Evolutionary conservation across 2,329 filamentous ascomycete genomes (phyloP).

Genomic region (Colletotrichum eremochloae): DNA sequence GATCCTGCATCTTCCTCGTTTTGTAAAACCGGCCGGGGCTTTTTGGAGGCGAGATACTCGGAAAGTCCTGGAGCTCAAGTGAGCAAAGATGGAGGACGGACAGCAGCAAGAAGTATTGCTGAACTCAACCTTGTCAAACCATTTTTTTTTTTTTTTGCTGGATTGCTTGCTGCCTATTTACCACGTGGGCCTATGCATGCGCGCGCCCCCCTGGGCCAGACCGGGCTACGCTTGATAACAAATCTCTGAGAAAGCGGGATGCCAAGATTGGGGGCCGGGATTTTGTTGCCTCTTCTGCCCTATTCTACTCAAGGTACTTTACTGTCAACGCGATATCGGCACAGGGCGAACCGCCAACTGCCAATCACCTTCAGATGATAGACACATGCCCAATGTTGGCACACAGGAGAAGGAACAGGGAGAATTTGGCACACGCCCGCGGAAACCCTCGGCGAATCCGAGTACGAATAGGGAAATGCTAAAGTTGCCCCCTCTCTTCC

Average conservation of each 20-base stretch:
- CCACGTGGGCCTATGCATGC: neutral
- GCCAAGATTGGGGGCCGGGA: neutral
- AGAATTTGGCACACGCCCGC: neutral
- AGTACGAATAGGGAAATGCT: too few relatives aligned
- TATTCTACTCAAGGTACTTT: neutral
- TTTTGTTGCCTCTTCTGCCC: neutral
- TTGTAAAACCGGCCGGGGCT: neutral
- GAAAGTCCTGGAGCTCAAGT: neutral
- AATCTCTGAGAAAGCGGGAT: neutral
- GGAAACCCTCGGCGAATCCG: too few relatives aligned
- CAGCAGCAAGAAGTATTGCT: neutral
- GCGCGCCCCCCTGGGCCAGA: neutral
- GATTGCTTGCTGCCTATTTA: neutral
- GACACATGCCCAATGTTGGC: too few relatives aligned
- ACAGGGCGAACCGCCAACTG: neutral
- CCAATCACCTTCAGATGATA: neutral
- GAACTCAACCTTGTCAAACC: neutral
- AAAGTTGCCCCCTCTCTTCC: neutral
- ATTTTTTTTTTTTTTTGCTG: too few relatives aligned
- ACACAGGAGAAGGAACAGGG: too few relatives aligned
- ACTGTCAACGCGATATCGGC: too few relatives aligned
- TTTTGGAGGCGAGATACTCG: neutral
- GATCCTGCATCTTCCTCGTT: neutral
- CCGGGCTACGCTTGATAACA: neutral
- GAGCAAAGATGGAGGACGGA: neutral